Evolutionary conservation across 1,284 basidiomycete species (phyloP), one percentile per base, ranked within the genome.

Genomic region (Cryptococcus sp.): DNA sequence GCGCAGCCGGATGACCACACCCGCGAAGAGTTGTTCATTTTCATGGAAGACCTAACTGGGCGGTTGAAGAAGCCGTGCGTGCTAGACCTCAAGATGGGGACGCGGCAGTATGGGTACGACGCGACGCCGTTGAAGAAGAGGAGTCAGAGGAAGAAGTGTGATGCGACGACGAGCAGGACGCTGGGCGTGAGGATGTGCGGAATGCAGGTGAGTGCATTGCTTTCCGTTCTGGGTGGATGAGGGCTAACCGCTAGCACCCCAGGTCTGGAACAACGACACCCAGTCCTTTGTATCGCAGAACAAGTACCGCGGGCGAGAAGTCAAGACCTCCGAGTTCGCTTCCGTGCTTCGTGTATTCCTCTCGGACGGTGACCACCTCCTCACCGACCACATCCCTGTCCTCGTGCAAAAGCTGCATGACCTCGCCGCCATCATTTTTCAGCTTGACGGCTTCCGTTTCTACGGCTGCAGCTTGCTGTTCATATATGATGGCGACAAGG

Each of bases 11-110:
- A 73, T 16, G 71, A 68, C 12, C 81, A 87, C 46, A 85, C 89
- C 0, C 85, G 94, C 16, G 93, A 96, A 77, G 93, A 97, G 74
- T 88, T 98, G 71, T 99, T 98, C 76, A 93, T 99, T 66, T 82
- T 98, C 61, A 95, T 99, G 91, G 95, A 99, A 77, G 96, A 99
- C 72, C 80, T 99, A 45, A 99, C 95, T 1, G 96, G 96, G 20
- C 82, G 89, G n/a, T 78, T 98, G 65, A 94, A 89, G 75, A 85
- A 85, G 52, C 91, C 96, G 3, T 99, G 95, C 71, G 96, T 99
- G 43, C 84, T 98, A 63, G 95, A 99, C 77, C 81, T 98, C 68
- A 99, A 98, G 82, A 98, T 98, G 95, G 95, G 95, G 13, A 98
- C 94, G 36, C 83, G 95, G 43, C 95, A 99, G 79, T 98, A 98